phyloP scores from a whole-genome alignment of 1,139 yeast species.

The Pneumocystis oryctolagi region DNA sequence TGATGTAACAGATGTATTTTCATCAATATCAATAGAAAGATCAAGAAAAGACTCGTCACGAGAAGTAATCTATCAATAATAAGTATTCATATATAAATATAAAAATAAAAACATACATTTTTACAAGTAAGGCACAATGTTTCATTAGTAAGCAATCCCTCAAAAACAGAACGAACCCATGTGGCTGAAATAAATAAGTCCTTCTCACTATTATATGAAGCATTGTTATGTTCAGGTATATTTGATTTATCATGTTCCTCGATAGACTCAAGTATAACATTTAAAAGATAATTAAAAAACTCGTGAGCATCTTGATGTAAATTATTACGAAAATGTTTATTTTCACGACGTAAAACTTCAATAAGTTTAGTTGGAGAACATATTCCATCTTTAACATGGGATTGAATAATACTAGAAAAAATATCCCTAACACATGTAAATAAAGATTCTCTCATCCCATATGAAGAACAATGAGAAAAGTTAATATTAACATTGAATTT shows the following conservation, averaged over 20 bases:
- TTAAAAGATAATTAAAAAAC: slow-evolving; percentile 71
- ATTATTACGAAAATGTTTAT: slow-evolving; percentile 68
- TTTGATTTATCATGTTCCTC: slow-evolving; percentile 22
- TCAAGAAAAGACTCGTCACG: slow-evolving; percentile 80
- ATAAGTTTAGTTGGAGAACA: slow-evolving; percentile 69
- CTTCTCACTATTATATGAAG: slow-evolving; percentile 14
- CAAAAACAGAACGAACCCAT: slow-evolving; percentile 62
- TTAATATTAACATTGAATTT: slow-evolving; percentile 7
- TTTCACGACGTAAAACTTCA: slow-evolving; percentile 61
- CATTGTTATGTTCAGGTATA: slow-evolving; percentile 1
- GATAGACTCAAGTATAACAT: slow-evolving; percentile 62
- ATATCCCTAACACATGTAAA: slow-evolving; percentile 68
- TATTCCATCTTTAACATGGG: slow-evolving; percentile 56
- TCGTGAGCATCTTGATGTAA: slow-evolving; percentile 99
- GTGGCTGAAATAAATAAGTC: slow-evolving; percentile 21
- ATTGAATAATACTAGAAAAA: slow-evolving; percentile 70
- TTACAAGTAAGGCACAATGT: slow-evolving; percentile 87
- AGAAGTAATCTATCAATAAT: slow-evolving; percentile 30
- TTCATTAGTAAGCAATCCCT: slow-evolving; percentile 73
- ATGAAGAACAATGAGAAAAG: slow-evolving; percentile 27
- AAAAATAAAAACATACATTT: slow-evolving; percentile 29
- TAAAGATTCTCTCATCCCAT: slow-evolving; percentile 40
- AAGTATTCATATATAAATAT: background rate
- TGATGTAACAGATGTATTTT: slow-evolving; percentile 57
- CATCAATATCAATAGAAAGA: slow-evolving; percentile 70